Evolutionary conservation across 331 rosid species (phyloP).

Genomic region (Saraca asoca): DNA sequence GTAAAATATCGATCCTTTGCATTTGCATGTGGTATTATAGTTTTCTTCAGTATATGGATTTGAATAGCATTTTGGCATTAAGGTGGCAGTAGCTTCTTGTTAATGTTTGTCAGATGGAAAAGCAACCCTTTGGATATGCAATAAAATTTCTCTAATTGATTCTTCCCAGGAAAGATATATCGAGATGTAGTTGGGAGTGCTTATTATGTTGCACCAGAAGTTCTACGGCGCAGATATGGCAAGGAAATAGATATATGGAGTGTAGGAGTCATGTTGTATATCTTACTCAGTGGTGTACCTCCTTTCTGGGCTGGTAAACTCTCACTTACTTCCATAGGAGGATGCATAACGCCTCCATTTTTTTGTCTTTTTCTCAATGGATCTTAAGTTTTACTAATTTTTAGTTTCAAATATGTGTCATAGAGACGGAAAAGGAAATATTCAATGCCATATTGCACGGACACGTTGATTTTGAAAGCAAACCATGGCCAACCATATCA

Average conservation of each 20-base stretch:
- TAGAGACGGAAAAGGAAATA: constrained; percentile 88
- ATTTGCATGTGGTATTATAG: too few species aligned
- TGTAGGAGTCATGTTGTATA: constrained; percentile 83
- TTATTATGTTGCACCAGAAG: constrained; percentile 94
- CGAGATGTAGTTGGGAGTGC: constrained; percentile 90
- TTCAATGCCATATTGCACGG: constrained; percentile 76
- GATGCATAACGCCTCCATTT: neutral
- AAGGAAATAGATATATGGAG: constrained; percentile 96
- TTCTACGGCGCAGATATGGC: constrained; percentile 74
- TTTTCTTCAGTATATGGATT: too few species aligned
- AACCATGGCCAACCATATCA: constrained; percentile 86
- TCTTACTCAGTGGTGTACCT: constrained; percentile 92
- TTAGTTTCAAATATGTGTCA: constrained; percentile 14
- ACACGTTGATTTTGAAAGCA: constrained; percentile 66
- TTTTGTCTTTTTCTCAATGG: too few species aligned
- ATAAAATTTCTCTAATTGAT: constrained; percentile 19
- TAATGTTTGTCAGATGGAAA: constrained; percentile 14
- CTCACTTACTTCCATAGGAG: constrained; percentile 1
- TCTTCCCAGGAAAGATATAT: constrained; percentile 74
- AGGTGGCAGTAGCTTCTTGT: too few species aligned
- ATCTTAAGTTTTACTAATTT: neutral
- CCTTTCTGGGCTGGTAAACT: constrained; percentile 95
- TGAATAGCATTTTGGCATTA: too few species aligned
- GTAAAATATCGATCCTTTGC: constrained; percentile 31
- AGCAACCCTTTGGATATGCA: constrained; percentile 1